Evolutionary conservation across 2,329 filamentous ascomycete genomes (phyloP), one percentile per base, ranked within the genome.

Genomic region (Xylaria sp.): DNA sequence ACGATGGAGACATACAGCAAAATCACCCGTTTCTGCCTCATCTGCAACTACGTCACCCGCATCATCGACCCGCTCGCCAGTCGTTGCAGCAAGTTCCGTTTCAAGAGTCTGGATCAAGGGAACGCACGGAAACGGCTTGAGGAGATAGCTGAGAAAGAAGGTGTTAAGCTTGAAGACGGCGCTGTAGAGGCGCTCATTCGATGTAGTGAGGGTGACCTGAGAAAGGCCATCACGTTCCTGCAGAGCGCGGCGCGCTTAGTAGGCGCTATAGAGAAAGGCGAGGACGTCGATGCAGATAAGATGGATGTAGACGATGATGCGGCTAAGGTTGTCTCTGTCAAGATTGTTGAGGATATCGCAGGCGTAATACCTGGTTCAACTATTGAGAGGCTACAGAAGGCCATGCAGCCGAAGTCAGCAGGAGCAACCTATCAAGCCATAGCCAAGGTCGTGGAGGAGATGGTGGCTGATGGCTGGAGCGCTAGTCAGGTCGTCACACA

Each of bases 1-100:
- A 99, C 96, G 1, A 99, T 99, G 96, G 96, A 99, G 83, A 97
- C 94, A 54, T 98, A 98, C 81, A 93, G 89, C 80, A 94, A 94
- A 77, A 98, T 98, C 81, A 99, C 96, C 1, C 88, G 96, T 14
- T 99, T 99, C 81, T 98, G 96, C 78, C 85, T 99, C 50, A 95
- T 98, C 67, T 99, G 97, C 83, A 99, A 99, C 82, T 99, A 99
- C 76, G 96, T 99, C 54, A 98, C 96, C 3, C 87, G 96, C 67
- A 99, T 99, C 78, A 99, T 99, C 76, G 96, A 99, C 78, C 97
- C 96, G 6, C 83, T 99, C 24, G 96, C 96, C 1, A 94, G 90
- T 79, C 88, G 96, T 75, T 99, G 96, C 83, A 94, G 90, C 81
- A 99, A 99, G 82, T 99, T 99, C 79, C 87, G 96, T 36, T 99